Evolutionary conservation across 257 asterid species (phyloP), one percentile per base, ranked within the genome.

Genomic region (Solanum bukasovii): DNA sequence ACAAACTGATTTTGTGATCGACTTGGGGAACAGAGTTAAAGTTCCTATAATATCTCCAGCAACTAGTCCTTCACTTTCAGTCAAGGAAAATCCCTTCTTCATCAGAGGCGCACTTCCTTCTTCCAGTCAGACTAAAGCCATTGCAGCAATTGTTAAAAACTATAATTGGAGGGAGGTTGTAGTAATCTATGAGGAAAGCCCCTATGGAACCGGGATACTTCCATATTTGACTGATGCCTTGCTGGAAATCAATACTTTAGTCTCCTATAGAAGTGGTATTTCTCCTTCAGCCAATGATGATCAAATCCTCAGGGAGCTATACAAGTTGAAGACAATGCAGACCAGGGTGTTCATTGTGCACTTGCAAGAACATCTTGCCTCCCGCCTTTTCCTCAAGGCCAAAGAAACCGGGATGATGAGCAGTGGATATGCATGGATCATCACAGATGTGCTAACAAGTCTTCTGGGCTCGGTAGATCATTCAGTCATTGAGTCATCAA

Each of bases 261-360:
- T 92, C 72, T 82, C 92, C 1, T 34, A 88, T 44, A 88, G 77
- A 68, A 92, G 91, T 88, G 85, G 72, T 29, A 75, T 93, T 67
- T 88, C 93, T 25, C 90, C 91, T 67, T 87, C 90, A 27, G 91
- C 92, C 20, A 72, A 75, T 12, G 88, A 89, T 89, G 92, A 92
- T 63, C 88, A 87, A 35, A 90, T 93, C 74, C 88, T 86, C 31
- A 9, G 5, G 34, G 90, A 92, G 31, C 91, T 93, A 11, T 63
- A 87, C 33, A 85, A 91, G 65, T 83, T 93, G 27, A 92, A 10
- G 88, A 87, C 89, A 1, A 88, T 86, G 95, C 91, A 85, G 88
- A 91, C 95, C 1, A 88, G 93, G 88, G 95, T 93, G 14, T 92
- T 92, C 59, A 78, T 93, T 5, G 93, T 93, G 21, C 93, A 92